phyloP scores from a whole-genome alignment of 2,329 filamentous ascomycete genomes.

The Dryadomyces quercivorus region DNA sequence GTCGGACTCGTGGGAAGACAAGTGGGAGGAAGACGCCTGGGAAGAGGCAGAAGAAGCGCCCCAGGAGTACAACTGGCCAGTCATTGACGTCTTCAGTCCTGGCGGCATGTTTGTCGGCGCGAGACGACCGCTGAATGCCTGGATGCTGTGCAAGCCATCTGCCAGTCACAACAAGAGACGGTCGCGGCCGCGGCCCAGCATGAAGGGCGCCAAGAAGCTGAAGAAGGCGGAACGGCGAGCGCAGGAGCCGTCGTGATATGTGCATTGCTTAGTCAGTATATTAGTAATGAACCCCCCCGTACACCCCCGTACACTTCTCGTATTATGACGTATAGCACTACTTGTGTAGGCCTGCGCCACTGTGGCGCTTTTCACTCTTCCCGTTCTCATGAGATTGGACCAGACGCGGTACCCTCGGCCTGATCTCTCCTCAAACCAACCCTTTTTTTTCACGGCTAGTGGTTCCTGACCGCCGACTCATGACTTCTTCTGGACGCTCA shows the following conservation, averaged over 20 bases:
- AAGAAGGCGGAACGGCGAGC: conserved; percentile 7
- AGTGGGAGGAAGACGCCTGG: neutral
- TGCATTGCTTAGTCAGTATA: too few relatives aligned
- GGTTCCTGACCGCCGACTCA: too few relatives aligned
- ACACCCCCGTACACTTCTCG: too few relatives aligned
- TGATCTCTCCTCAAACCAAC: too few relatives aligned
- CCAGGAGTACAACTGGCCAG: conserved; percentile 27
- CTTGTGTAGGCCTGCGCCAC: too few relatives aligned
- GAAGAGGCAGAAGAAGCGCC: conserved; percentile 10
- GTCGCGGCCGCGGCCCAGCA: conserved; percentile 11
- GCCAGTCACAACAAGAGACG: neutral
- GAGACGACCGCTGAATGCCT: conserved; percentile 59
- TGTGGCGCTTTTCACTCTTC: too few relatives aligned
- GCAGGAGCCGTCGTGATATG: neutral
- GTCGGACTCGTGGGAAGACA: conserved; percentile 7
- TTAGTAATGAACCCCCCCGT: too few relatives aligned
- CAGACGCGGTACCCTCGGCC: too few relatives aligned
- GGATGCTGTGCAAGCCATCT: conserved; percentile 45
- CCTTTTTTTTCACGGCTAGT: too few relatives aligned
- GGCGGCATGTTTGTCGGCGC: conserved; percentile 66
- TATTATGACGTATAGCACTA: too few relatives aligned
- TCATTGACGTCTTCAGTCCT: conserved; percentile 76
- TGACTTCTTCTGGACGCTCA: neutral
- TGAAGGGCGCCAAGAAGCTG: conserved; percentile 15
- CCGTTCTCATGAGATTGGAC: too few relatives aligned